Percentiles rank a stretch among this genome's conserved stretches.
phyloP scores from a whole-genome alignment of 495 filamentous ascomycete genomes.

The Penicillium crystallinum region DNA sequence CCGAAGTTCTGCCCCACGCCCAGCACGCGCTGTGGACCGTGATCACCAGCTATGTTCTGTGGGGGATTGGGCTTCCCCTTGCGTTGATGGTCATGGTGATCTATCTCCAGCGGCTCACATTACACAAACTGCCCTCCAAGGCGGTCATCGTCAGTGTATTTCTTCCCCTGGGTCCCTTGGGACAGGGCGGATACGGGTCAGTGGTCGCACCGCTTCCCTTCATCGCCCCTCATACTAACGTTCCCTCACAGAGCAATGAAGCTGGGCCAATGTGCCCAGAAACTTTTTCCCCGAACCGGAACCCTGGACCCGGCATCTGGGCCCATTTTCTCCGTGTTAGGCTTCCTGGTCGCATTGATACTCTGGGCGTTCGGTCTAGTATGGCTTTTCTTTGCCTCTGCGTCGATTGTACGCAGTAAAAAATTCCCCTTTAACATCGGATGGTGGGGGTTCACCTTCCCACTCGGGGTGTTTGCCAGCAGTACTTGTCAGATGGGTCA shows the following conservation, averaged over 20 bases:
- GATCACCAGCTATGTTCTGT: conserved; percentile 46
- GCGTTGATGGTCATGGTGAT: conserved; percentile 43
- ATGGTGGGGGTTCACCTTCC: conserved; percentile 56
- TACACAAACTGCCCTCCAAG: conserved; percentile 42
- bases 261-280: background rate
- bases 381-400: conserved; percentile 38
- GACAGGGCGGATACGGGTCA: conserved; percentile 29
- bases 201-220: background rate
- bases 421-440: conserved; percentile 54
- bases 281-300: background rate
- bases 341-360: conserved; percentile 32
- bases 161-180: conserved; percentile 50
- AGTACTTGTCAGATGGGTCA: conserved; percentile 35
- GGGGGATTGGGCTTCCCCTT: conserved; percentile 48
- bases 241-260: background rate
- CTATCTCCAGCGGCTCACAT: conserved; percentile 49
- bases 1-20: conserved; percentile 33
- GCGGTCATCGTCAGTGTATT: conserved; percentile 51
- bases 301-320: conserved; percentile 12
- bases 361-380: conserved; percentile 40
- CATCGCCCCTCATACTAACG: background rate
- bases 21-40: conserved; percentile 44
- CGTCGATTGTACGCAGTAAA: background rate
- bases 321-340: conserved; percentile 31
- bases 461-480: conserved; percentile 44